A percentile compares a stretch with the other conserved stretches of the same genome.
Conservation (phyloP, 495 filamentous ascomycete species). For the Penicillium salamii region DNA sequence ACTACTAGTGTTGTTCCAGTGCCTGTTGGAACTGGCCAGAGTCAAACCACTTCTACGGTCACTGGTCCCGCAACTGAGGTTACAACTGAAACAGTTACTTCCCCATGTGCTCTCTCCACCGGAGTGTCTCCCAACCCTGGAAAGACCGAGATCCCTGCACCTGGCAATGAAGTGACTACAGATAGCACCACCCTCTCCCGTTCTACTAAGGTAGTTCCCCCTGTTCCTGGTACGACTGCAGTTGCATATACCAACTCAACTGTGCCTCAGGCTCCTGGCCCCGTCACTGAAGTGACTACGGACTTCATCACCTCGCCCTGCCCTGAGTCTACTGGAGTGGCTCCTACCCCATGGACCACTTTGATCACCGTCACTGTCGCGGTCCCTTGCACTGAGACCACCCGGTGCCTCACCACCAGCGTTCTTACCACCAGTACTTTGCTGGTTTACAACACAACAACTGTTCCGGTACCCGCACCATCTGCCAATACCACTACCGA, state of each 20-base stretch:
- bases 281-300: neutral
- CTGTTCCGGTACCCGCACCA: neutral
- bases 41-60: neutral
- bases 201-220: neutral
- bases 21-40: neutral
- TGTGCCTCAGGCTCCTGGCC: neutral
- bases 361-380: neutral
- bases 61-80: neutral
- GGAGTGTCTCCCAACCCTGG: neutral
- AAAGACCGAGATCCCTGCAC: neutral
- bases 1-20: neutral
- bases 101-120: neutral
- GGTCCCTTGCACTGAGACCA: conserved; percentile 1
- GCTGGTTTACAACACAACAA: neutral
- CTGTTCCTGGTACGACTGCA: neutral
- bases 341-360: neutral
- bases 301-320: neutral
- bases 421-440: neutral
- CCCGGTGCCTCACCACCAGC: conserved; percentile 1
- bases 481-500: neutral
- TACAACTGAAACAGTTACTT: neutral
- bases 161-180: neutral
- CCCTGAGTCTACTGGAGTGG: neutral
- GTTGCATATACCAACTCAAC: conserved; percentile 1
- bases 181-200: neutral